phyloP scores from a whole-genome alignment of 306 rosid species.

The Amphicarpaea edgeworthii region DNA sequence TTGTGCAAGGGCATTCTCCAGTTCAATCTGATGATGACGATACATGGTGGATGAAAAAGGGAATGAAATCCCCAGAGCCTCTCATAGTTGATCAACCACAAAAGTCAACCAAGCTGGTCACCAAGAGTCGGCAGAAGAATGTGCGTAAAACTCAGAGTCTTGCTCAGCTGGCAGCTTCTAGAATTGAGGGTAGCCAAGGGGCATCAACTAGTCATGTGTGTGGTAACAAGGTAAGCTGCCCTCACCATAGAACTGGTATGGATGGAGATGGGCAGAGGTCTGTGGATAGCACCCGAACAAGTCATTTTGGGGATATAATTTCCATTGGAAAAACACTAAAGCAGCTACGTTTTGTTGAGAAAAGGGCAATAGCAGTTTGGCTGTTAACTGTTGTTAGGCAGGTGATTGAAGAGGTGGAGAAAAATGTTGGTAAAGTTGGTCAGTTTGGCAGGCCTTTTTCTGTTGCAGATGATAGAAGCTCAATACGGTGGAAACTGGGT shows the following conservation, averaged over 20 bases:
- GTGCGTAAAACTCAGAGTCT: slow-evolving; percentile 89
- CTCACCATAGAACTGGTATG: slow-evolving; percentile 80
- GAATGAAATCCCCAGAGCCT: slow-evolving; percentile 66
- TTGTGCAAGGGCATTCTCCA: slow-evolving; percentile 63
- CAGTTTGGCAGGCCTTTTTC: slow-evolving; percentile 76
- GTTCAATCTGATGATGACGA: slow-evolving; percentile 79
- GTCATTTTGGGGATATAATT: slow-evolving; percentile 63
- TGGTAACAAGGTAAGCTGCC: slow-evolving; percentile 82
- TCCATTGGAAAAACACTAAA: slow-evolving; percentile 75
- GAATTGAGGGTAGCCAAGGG: slow-evolving; percentile 98
- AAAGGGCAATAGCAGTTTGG: slow-evolving; percentile 75
- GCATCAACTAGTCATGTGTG: slow-evolving; percentile 96
- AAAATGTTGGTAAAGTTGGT: slow-evolving; percentile 68
- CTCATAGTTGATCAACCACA: slow-evolving; percentile 76
- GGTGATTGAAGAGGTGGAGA: slow-evolving; percentile 81
- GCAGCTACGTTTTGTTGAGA: slow-evolving; percentile 74
- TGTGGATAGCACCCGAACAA: slow-evolving; percentile 56
- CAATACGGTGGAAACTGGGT: slow-evolving; percentile 81
- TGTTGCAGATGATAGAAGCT: slow-evolving; percentile 65
- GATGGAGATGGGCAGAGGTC: slow-evolving; percentile 70
- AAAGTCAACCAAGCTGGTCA: slow-evolving; percentile 70
- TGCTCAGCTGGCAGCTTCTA: slow-evolving; percentile 81
- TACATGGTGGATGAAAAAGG: slow-evolving; percentile 92
- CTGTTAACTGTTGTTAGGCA: slow-evolving; percentile 66
- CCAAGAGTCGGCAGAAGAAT: slow-evolving; percentile 76